These are phyloP conservation scores for Fusarium paranaense DNA, from an alignment of 2,329 filamentous ascomycete genomes.

Conservation along the genomic window DNA sequence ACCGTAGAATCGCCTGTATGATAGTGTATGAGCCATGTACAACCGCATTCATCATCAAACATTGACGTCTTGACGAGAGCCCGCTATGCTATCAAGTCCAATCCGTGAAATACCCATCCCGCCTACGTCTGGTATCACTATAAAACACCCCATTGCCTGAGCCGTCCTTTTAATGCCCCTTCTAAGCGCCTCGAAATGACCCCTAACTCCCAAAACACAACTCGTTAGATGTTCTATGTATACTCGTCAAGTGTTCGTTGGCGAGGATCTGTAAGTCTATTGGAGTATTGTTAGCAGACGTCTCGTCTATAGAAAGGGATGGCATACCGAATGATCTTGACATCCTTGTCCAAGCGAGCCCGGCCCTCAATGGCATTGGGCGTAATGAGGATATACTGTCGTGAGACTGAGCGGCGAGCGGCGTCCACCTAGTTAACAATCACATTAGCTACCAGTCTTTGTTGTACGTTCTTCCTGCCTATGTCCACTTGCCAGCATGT, in stretches of 20 bases:
- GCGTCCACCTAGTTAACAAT: constrained; percentile 73
- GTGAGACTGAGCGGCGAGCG: constrained; percentile 85
- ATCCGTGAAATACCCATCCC: constrained; percentile 12
- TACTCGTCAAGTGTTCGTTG: constrained; percentile 58
- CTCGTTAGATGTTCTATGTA: constrained; percentile 7
- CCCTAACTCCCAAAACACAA: constrained; percentile 19
- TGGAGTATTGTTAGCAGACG: constrained; percentile 39
- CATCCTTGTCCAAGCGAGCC: constrained; percentile 72
- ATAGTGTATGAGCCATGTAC: constrained; percentile 44
- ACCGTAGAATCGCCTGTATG: constrained; percentile 30
- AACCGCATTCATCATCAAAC: constrained; percentile 25
- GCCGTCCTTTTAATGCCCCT: constrained; percentile 11
- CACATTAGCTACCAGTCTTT: constrained; percentile 1
- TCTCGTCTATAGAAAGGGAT: not conserved
- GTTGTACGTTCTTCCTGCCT: not conserved
- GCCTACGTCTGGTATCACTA: constrained; percentile 19
- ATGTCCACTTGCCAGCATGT: constrained; percentile 79
- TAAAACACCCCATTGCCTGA: constrained; percentile 21
- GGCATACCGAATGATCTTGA: constrained; percentile 79
- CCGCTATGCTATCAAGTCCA: constrained; percentile 25
- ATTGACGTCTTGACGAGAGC: constrained; percentile 26
- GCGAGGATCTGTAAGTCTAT: constrained; percentile 69
- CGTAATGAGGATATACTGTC: constrained; percentile 96
- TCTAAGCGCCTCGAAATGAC: constrained; percentile 18
- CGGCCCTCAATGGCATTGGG: constrained; percentile 82